Evolutionary conservation across 208 protist species (phyloP), one percentile per base, ranked within the genome.

Genomic region (Leishmania mexicana): DNA sequence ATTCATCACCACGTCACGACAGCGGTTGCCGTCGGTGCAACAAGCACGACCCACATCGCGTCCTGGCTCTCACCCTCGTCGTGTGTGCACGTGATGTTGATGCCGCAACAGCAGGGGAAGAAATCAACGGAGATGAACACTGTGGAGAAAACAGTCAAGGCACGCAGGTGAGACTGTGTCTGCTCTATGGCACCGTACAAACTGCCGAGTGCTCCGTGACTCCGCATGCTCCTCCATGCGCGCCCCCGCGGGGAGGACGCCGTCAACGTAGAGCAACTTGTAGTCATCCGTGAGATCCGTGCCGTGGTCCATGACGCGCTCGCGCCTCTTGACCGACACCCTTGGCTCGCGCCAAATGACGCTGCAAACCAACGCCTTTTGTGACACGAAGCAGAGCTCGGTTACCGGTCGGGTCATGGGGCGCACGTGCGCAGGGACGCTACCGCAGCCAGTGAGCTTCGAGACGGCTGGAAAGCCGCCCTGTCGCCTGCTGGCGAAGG

Each of bases 71-170:
- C 38, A 38, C 49, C 71, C 24, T 78, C 42, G 28, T 78, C 54
- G 31, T 42, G 6, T 15, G 87, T 19, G 54, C 70, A 77, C 15
- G 77, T 58, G 71, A 93, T 90, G 57, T 87, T 86, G 67, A 88
- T 91, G 28, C 88, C 86, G 68, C 85, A 88, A 64, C 83, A 88
- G 2, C 85, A 87, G 70, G 83, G 78, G 45, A 94, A 86, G 64
- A 96, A 93, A 70, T 90, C 85, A 2, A 94, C 76, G 6, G 92
- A 86, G 15, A 92, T 92, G 72, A 94, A 94, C 15, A 92, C 74
- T 10, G 88, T 93, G 28, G 85, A 90, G 71, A 96, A 96, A 45
- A 94, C 80, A 17, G 92, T 92, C 10, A 94, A 85, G 4, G 88
- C 89, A 47, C 89, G 86, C 72, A 94, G 76, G 65, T 93, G 85